Evolutionary conservation across 129 eudicot genomes (phyloP).

Genomic region (Ambrosia artemisiifolia): DNA sequence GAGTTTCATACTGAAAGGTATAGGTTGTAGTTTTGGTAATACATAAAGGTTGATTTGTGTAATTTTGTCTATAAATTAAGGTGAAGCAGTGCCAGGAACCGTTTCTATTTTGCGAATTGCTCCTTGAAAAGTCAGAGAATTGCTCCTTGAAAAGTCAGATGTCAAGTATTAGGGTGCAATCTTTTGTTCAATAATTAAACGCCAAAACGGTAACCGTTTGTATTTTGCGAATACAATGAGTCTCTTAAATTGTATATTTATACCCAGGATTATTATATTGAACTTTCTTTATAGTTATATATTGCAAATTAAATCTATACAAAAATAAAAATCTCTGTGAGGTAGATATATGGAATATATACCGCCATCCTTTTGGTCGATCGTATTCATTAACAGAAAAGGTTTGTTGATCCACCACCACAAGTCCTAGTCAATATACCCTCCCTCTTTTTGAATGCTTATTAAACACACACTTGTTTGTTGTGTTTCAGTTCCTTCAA

Average conservation of each 20-base stretch:
- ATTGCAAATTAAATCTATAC: not conserved
- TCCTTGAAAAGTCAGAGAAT: too few relatives aligned
- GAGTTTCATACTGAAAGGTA: too few relatives aligned
- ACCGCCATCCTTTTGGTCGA: slow-evolving; percentile 5
- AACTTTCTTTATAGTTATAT: not conserved
- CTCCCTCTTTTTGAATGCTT: slow-evolving; percentile 27
- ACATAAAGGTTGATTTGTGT: too few relatives aligned
- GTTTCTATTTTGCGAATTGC: too few relatives aligned
- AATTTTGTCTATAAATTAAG: too few relatives aligned
- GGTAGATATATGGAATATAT: slow-evolving; percentile 18
- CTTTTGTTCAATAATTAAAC: not conserved
- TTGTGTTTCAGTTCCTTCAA: not conserved
- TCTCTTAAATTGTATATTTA: not conserved
- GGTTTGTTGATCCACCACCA: slow-evolving; percentile 31
- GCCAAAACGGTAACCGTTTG: not conserved
- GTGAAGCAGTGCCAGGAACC: too few relatives aligned
- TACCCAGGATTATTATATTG: not conserved
- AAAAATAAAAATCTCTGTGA: not conserved
- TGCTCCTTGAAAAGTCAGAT: not conserved
- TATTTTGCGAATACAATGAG: not conserved
- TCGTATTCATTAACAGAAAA: slow-evolving; percentile 10
- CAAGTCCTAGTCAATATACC: slow-evolving; percentile 19
- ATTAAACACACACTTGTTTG: slow-evolving; percentile 21
- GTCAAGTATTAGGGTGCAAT: not conserved
- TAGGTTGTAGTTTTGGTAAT: too few relatives aligned